Evolutionary conservation across 1,139 yeast species (phyloP).

Genomic region (Yamadazyma songkhlaensis): DNA sequence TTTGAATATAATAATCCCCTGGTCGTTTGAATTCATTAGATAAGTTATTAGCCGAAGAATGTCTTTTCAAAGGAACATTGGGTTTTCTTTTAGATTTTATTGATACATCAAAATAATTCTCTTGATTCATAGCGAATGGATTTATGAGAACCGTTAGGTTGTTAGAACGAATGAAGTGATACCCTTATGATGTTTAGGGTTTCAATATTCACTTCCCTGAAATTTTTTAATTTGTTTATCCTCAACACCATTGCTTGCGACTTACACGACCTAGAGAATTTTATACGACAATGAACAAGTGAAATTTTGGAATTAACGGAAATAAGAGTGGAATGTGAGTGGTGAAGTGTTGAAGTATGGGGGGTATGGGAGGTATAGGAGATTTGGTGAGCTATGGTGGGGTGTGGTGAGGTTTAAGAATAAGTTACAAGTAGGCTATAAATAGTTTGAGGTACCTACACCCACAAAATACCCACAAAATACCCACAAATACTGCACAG

Average conservation of each 20-base stretch:
- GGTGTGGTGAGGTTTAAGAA: background rate
- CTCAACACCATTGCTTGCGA: too few species aligned
- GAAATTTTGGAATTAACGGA: too few species aligned
- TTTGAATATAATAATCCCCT: constrained; percentile 41
- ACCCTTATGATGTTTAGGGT: background rate
- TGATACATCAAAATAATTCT: constrained; percentile 31
- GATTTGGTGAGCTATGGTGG: background rate
- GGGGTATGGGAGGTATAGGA: background rate
- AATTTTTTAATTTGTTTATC: too few species aligned
- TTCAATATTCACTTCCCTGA: too few species aligned
- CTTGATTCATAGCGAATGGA: constrained; percentile 10
- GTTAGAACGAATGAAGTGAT: background rate
- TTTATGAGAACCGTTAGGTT: too few species aligned
- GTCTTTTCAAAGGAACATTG: constrained; percentile 6
- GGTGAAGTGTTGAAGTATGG: background rate
- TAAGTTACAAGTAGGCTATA: too few species aligned
- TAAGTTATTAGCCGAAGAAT: background rate
- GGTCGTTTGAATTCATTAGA: constrained; percentile 33
- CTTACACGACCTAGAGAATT: too few species aligned
- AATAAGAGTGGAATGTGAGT: background rate
- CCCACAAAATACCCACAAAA: too few species aligned
- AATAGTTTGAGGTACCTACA: too few species aligned
- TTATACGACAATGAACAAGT: too few species aligned
- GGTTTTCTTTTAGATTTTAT: constrained; percentile 14
- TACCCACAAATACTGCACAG: too few species aligned